Evolutionary conservation across 2,329 filamentous ascomycete species (phyloP).

Genomic region (Trichophyton schoenleinii): DNA sequence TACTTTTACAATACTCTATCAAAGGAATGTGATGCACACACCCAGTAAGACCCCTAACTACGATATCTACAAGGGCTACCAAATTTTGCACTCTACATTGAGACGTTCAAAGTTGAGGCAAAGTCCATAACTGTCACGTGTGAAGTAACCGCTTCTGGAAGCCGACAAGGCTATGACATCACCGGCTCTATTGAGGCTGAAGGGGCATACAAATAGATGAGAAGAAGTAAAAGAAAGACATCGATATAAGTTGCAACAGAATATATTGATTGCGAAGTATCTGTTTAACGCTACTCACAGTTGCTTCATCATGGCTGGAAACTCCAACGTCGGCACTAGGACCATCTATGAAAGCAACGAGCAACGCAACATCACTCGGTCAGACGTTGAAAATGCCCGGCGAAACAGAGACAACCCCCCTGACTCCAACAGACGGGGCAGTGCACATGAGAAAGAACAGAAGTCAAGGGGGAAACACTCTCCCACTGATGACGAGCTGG

Average conservation of each 20-base stretch:
- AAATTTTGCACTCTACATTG: too few relatives aligned
- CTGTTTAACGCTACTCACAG: neutral
- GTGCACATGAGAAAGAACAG: constrained; percentile 12
- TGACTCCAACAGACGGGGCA: constrained; percentile 11
- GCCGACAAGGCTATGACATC: neutral
- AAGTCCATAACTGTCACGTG: neutral
- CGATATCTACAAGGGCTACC: too few relatives aligned
- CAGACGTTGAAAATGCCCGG: constrained; percentile 40
- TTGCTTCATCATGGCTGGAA: constrained; percentile 36
- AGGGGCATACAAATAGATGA: too few relatives aligned
- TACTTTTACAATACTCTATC: neutral
- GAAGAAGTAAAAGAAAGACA: too few relatives aligned
- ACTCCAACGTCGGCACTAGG: constrained; percentile 54
- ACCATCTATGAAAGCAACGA: constrained; percentile 64
- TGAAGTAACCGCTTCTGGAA: neutral
- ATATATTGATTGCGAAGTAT: neutral
- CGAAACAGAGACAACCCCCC: constrained; percentile 61
- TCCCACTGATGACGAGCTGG: constrained; percentile 12
- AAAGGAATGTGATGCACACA: neutral
- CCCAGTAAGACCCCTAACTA: too few relatives aligned
- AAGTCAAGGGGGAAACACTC: constrained; percentile 30
- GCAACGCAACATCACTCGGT: constrained; percentile 52
- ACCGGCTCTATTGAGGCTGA: neutral
- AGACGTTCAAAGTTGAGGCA: too few relatives aligned
- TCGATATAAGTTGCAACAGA: neutral